Conservation (phyloP, 2,329 filamentous ascomycete genomes). For the Phaeosphaeriaceae sp. region DNA sequence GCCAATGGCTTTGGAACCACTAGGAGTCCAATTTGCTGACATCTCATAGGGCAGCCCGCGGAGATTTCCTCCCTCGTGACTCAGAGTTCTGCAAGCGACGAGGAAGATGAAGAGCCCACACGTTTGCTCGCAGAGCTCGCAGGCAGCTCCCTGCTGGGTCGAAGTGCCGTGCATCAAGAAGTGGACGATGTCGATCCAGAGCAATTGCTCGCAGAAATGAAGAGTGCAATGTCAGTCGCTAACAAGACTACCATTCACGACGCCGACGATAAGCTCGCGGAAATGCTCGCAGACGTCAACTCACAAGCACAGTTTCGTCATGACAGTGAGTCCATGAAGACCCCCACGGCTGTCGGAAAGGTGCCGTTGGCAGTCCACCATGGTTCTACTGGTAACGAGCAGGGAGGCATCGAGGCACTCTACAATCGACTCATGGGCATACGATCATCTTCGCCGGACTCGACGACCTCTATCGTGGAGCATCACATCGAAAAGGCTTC, state of each 20-base stretch:
- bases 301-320: not conserved
- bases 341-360: not conserved
- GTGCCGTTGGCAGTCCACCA: not conserved
- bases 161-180: not conserved
- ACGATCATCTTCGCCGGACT: not conserved
- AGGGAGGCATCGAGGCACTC: not conserved
- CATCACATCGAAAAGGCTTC: not conserved
- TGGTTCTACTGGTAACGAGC: not conserved
- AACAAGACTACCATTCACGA: not conserved
- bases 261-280: slow-evolving; percentile 4
- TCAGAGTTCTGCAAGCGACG: not conserved
- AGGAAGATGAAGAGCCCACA: slow-evolving; percentile 3
- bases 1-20: not conserved
- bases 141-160: not conserved
- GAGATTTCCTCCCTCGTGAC: not conserved
- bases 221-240: not conserved
- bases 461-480: not conserved
- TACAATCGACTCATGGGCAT: not conserved
- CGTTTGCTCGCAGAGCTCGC: slow-evolving; percentile 14
- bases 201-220: slow-evolving; percentile 3
- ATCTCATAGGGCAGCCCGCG: not conserved
- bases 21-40: not conserved
- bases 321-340: not conserved
- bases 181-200: not conserved
- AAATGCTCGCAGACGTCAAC: slow-evolving; percentile 13